Evolutionary conservation across 2,329 filamentous ascomycete species (phyloP).

Genomic region (Incumbomyces lentus): DNA sequence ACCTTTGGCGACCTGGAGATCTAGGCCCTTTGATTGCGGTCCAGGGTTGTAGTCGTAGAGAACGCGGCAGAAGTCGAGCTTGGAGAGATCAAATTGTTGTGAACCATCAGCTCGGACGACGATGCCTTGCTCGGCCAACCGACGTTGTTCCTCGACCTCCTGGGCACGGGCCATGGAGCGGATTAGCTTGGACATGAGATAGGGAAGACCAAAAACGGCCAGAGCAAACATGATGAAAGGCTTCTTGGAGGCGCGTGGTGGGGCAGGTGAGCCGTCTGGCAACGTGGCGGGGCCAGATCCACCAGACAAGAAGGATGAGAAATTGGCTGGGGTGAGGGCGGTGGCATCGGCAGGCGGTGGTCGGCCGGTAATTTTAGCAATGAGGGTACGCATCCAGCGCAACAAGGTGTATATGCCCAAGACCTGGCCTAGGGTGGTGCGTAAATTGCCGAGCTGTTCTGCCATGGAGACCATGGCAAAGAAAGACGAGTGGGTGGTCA

Average conservation of each 20-base stretch:
- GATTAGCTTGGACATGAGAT: slow-evolving; percentile 95
- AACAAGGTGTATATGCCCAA: slow-evolving; percentile 92
- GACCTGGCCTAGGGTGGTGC: slow-evolving; percentile 85
- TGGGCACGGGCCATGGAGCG: slow-evolving; percentile 70
- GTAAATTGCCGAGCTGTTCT: slow-evolving; percentile 88
- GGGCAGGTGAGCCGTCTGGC: slow-evolving; percentile 56
- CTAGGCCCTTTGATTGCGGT: slow-evolving; percentile 56
- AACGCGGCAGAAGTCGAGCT: slow-evolving; percentile 92
- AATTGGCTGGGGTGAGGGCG: slow-evolving; percentile 78
- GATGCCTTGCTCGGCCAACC: slow-evolving; percentile 40
- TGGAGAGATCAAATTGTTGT: slow-evolving; percentile 65
- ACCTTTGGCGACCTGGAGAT: slow-evolving; percentile 85
- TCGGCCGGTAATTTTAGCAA: slow-evolving; percentile 86
- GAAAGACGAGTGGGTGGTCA: slow-evolving; percentile 98
- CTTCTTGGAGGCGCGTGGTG: slow-evolving; percentile 75
- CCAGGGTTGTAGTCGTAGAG: slow-evolving; percentile 90
- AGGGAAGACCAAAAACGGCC: slow-evolving; percentile 89
- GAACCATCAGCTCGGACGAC: slow-evolving; percentile 29
- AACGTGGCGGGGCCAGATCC: slow-evolving; percentile 36
- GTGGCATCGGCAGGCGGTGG: slow-evolving; percentile 79
- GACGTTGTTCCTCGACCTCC: slow-evolving; percentile 57
- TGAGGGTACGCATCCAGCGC: slow-evolving; percentile 82
- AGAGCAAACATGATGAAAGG: slow-evolving; percentile 92
- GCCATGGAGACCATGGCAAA: slow-evolving; percentile 99
- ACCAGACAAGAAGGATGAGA: slow-evolving; percentile 77